Evolutionary conservation across 1,139 yeast species (phyloP), one percentile per base, ranked within the genome.

Genomic region (Eremothecium sinecaudum): DNA sequence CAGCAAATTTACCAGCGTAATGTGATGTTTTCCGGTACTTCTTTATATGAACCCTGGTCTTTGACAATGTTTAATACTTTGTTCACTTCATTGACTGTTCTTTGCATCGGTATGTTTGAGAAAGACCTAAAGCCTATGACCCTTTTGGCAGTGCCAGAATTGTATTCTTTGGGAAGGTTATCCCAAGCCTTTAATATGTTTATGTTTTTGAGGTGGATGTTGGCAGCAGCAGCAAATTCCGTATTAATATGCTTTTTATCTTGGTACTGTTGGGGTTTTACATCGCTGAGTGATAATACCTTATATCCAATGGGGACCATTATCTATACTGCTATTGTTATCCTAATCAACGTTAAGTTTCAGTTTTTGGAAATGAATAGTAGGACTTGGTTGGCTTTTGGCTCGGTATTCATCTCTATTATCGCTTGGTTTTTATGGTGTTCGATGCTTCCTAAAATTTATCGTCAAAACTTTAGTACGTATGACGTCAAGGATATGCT

Each of bases 1-100:
- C 98, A 90, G 59, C 75, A 83, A 20, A 71, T 86, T 23, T 92
- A 75, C 58, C 99, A 92, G 57, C 64, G 94, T 40, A 75, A 79
- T 51, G 79, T 94, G 0, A 64, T 86, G 62, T 92, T 83, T 58
- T 83, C 97, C 0, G 98, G 98, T 2, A 78, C 95, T 0, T 84
- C 96, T 0, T 61, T 87, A 48, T 90, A 84, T 56, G 98, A 92
- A 55, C 79, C 87, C 34, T 87, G 97, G 96, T 87, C 97, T 1
- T 66, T 90, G 43, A 82, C 97, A 1, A 86, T 92, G 96, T 92
- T 82, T 62, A 92, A 90, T 56, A 90, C 98, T 0, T 67, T 92
- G 43, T 92, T 92, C 61, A 90, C 98, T 0, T 83, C 96, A 0
- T 64, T 92, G 34, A 90, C 96, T 0, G 98, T 90, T 2, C 56